Percentiles rank a stretch among this genome's conserved stretches.
These are phyloP conservation scores for Diplocarpon mali DNA, from an alignment of 2,329 filamentous ascomycete species.

Conservation along the genomic window DNA sequence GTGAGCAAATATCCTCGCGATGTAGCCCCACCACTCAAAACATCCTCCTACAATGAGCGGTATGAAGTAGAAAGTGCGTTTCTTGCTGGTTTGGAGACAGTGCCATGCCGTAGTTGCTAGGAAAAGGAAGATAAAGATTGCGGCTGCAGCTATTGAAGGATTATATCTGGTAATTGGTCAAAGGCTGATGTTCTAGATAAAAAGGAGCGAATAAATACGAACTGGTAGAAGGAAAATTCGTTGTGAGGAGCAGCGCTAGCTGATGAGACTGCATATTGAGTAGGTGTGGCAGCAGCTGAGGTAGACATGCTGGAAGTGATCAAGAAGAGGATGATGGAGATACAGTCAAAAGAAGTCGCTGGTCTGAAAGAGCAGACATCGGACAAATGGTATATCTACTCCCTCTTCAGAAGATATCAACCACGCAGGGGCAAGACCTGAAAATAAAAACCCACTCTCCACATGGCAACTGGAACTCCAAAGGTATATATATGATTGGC, in stretches of 20 bases:
- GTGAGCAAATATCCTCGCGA: conserved; percentile 16
- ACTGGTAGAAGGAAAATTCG: conserved; percentile 23
- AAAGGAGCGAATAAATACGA: neutral
- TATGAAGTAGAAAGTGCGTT: conserved; percentile 31
- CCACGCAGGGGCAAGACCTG: no score
- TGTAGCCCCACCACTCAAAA: conserved; percentile 31
- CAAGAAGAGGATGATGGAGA: no score
- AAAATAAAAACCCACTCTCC: no score
- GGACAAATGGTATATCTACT: no score
- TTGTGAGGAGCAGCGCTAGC: conserved; percentile 13
- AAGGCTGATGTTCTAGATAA: no score
- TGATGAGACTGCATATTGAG: neutral
- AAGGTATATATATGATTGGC: no score
- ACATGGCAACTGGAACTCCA: no score
- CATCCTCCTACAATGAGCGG: conserved; percentile 35
- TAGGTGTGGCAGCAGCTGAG: no score
- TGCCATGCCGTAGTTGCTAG: conserved; percentile 22
- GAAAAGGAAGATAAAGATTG: conserved; percentile 31
- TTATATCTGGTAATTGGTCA: conserved; percentile 29
- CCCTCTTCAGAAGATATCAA: no score
- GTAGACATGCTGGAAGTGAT: no score
- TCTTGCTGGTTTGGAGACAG: conserved; percentile 23
- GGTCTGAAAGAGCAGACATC: no score
- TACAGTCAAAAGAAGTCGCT: no score
- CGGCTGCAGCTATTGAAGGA: conserved; percentile 34